Base-by-base conservation (phyloP, 2,329 filamentous ascomycete species). In the Moelleriella libera region DNA sequence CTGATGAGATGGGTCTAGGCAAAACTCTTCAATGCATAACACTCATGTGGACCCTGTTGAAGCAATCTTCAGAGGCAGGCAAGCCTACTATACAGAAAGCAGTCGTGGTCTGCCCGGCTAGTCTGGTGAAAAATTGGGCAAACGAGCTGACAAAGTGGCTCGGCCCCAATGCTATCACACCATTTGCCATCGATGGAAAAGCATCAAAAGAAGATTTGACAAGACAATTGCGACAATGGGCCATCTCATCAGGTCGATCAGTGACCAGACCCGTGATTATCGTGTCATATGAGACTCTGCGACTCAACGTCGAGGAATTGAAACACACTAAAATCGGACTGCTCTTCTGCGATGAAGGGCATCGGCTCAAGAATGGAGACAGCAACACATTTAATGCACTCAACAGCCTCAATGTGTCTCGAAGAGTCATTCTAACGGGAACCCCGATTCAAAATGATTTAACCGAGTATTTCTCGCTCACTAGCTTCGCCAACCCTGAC, bases 401-500 rank as follows among this genome's bases (percentile, higher is more conserved):
- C 45, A 96, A 94, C 58, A 84, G 78, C 51, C 72, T 98, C 12
- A 94, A 96, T 57, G 92, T 98, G 30, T 84, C 84, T 41, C 80
- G 89, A 49, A 81, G 92, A 30, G 90, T 98, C 43, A 98, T 98
- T 55, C 72, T 98, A 12, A 97, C 92, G 0, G 92, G 92, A 50
- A 98, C 92, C 1, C 92, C 92, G 0, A 98, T 98, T 49, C 92
- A 98, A 59, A 98, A 98, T 58, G 92, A 98, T 61, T 68, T 98
- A n/a, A 94, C 90, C 0, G 92, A 98, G 61, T 98, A 98, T 64
- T 98, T 96, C 58, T 82, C 92, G 3, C 75, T 98, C 8, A 85
- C 97, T 50, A 94, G 90, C 63, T 98, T 98, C 58, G 92, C 92
- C 30, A 98, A 98, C 56, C 92, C 92, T 0, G 85, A 87, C 55